Conservation (phyloP, 2,329 filamentous ascomycete genomes). For the Xenoacremonium recifei region DNA sequence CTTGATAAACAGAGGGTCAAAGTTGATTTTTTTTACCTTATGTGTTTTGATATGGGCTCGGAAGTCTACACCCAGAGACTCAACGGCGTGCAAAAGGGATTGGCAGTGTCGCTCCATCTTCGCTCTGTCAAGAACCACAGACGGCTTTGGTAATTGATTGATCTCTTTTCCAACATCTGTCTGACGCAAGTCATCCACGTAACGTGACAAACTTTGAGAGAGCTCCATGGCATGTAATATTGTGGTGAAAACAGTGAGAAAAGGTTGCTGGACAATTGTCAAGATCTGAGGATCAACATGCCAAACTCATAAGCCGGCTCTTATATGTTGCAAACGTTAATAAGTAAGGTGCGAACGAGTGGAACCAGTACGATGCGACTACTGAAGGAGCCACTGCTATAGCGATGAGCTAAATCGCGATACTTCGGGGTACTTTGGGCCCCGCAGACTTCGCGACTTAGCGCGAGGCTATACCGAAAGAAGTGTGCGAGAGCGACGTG, state of each 20-base stretch:
- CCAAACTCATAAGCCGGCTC: neutral
- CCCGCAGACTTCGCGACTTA: no score
- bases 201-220: slow-evolving; percentile 18
- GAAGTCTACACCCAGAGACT: slow-evolving; percentile 51
- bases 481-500: neutral
- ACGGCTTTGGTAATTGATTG: slow-evolving; percentile 48
- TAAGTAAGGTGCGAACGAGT: neutral
- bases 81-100: slow-evolving; percentile 52
- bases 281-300: neutral
- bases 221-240: slow-evolving; percentile 13
- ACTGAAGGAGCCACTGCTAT: neutral
- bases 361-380: neutral
- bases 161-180: slow-evolving; percentile 28
- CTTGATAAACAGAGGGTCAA: rapidly evolving
- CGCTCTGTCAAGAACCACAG: slow-evolving; percentile 53
- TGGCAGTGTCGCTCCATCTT: slow-evolving; percentile 54
- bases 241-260: neutral
- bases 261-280: neutral
- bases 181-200: slow-evolving; percentile 10
- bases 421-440: neutral
- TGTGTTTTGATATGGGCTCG: slow-evolving; percentile 66
- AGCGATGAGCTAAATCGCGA: neutral
- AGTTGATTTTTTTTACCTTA: slow-evolving; percentile 42
- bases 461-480: neutral
- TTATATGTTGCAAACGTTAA: neutral